phyloP scores from a whole-genome alignment of 202 grass and related monocot species.

The Eragrostis tef region DNA sequence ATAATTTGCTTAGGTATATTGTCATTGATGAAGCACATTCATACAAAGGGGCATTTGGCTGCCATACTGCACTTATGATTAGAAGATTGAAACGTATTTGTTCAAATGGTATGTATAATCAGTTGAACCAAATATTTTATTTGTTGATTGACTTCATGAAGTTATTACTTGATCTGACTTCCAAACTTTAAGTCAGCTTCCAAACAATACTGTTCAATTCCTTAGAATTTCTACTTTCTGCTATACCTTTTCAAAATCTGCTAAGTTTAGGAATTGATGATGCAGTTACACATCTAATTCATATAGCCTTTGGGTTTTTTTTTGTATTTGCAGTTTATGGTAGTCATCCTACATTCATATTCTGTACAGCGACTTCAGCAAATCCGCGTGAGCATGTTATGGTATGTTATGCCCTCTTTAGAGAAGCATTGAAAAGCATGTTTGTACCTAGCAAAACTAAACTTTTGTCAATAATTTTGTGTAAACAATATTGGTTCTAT shows the following conservation, averaged over 20 bases:
- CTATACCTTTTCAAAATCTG: constrained; percentile 14
- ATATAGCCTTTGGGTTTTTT: constrained; percentile 14
- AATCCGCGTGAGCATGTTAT: constrained; percentile 91
- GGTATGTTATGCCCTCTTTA: constrained; percentile 60
- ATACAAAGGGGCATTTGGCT: constrained; percentile 98
- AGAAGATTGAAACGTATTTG: constrained; percentile 90
- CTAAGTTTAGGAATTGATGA: constrained; percentile 29
- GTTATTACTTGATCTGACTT: constrained; percentile 29
- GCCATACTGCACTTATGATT: constrained; percentile 88
- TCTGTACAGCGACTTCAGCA: constrained; percentile 94
- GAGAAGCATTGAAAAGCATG: constrained; percentile 1
- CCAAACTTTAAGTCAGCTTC: background rate
- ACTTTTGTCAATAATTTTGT: constrained; percentile 11
- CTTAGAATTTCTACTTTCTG: constrained; percentile 19
- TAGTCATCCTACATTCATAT: constrained; percentile 74
- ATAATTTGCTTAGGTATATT: constrained; percentile 72
- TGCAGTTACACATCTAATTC: constrained; percentile 34
- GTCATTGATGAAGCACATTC: constrained; percentile 98
- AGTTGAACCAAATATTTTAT: constrained; percentile 14
- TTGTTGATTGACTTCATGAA: constrained; percentile 20
- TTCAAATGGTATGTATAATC: constrained; percentile 67
- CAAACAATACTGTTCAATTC: constrained; percentile 4
- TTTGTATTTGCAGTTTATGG: constrained; percentile 75
- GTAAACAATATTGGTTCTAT: constrained; percentile 4
- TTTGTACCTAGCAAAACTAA: constrained; percentile 22